Evolutionary conservation across 106 monocot species (phyloP), one percentile per base, ranked within the genome.

Genomic region (Gastrodia elata): DNA sequence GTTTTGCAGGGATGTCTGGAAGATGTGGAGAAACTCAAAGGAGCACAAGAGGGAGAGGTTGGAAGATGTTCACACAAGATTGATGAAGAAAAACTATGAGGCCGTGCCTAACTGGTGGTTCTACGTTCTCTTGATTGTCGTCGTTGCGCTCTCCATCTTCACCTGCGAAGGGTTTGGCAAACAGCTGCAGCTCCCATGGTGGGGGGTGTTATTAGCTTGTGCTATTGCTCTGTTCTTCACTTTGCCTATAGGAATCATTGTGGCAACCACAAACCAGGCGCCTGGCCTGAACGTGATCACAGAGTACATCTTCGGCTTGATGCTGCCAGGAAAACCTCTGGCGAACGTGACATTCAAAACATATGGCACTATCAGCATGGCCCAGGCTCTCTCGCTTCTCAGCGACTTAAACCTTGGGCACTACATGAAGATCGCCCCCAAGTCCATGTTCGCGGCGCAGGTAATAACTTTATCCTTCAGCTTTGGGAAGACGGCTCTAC

Each of bases 401-500:
- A 43, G 77, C 0, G 95, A 92, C 72, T 82, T 96, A 70, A 96
- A 96, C 77, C 82, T 96, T 5, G 95, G 95, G 0, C 89, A 88
- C 56, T 96, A 92, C 86, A 92, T 96, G 95, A 96, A 96, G 75
- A 96, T 96, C 20, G 92, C 95, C 9, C 95, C 95, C 2, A 82
- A 85, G 42, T 75, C 87, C 46, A 96, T 96, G 95, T 96, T 87
- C 82, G 65, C 75, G 39, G 84, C 89, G 38, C 89, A 94, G 87
- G 92, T 92, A 48, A 41, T 36, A 43, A 2, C 7, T 52, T 52
- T n/a, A n/a, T n/a, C n/a, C n/a, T 52, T 52, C 52, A 5, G 2
- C 6, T 46, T 22, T 52, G 2, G 52, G n/a, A 22, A 5, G 5
- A 52, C 6, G 18, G n/a, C 2, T 46, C 46, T 15, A 14, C n/a